phyloP scores from a whole-genome alignment of 2,329 filamentous ascomycete species.

The Calonectria honghensis region DNA sequence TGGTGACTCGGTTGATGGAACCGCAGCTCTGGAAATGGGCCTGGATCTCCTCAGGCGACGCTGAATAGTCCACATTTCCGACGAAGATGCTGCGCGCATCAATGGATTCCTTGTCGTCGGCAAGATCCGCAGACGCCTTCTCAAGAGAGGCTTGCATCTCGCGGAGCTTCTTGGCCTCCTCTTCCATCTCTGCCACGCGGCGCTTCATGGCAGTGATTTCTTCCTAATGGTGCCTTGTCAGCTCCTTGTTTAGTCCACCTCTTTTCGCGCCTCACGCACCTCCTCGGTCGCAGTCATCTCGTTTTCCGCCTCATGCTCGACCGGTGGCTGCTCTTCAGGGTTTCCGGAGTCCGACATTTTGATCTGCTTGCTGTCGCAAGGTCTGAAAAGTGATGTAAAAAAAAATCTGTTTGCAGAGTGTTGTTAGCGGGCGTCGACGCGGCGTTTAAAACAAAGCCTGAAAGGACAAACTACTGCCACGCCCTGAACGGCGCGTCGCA shows the following conservation, averaged over 20 bases:
- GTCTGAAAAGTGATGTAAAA: conserved; percentile 15
- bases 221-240: conserved; percentile 71
- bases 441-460: conserved; percentile 13
- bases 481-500: conserved; percentile 38
- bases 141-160: conserved; percentile 93
- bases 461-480: conserved; percentile 26
- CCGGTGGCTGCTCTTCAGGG: conserved; percentile 56
- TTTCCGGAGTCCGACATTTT: conserved; percentile 60
- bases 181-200: conserved; percentile 92
- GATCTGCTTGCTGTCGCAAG: conserved; percentile 24
- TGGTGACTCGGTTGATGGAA: conserved; percentile 98
- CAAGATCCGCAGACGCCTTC: conserved; percentile 86
- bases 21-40: conserved; percentile 98
- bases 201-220: conserved; percentile 93
- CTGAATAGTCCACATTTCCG: conserved; percentile 98
- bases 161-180: conserved; percentile 88
- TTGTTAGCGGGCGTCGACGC: conserved; percentile 40
- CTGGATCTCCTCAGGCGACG: conserved; percentile 96
- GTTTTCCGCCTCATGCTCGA: conserved; percentile 56
- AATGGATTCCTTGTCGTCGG: conserved; percentile 96
- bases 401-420: conserved; percentile 25
- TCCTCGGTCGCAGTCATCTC: conserved; percentile 59
- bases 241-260: conserved; percentile 55
- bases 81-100: conserved; percentile 98
- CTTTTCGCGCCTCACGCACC: conserved; percentile 60